Conservation (phyloP, 1,284 basidiomycete species). For the Fistulina hepatica region DNA sequence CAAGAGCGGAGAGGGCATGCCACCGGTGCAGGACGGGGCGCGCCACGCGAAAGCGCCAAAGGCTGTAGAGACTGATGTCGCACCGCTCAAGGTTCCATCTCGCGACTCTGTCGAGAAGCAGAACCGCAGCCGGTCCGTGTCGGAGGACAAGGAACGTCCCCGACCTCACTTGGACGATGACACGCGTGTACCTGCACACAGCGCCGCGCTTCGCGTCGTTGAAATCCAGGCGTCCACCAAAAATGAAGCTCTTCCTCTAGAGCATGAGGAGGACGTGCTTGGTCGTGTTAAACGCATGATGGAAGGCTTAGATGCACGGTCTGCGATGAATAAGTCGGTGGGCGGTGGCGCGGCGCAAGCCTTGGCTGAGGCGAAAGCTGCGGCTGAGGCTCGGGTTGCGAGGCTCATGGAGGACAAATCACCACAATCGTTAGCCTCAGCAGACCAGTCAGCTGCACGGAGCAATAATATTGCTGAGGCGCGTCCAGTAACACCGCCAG, state of each 20-base stretch:
- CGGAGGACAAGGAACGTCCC: constrained; percentile 1
- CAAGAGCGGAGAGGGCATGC: constrained; percentile 51
- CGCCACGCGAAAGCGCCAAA: constrained; percentile 41
- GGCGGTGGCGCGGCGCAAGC: constrained; percentile 46
- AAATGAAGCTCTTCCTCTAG: too few relatives aligned
- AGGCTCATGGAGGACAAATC: constrained; percentile 41
- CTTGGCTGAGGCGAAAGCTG: constrained; percentile 58
- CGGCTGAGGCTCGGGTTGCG: constrained; percentile 58
- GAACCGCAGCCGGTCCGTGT: constrained; percentile 9
- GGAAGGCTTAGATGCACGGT: constrained; percentile 50
- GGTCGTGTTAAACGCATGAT: constrained; percentile 58
- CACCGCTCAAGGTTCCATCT: constrained; percentile 23
- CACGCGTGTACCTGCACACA: too few relatives aligned
- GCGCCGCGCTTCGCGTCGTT: too few relatives aligned
- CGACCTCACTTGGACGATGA: constrained; percentile 4
- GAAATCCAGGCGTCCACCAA: too few relatives aligned
- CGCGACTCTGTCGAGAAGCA: too few relatives aligned
- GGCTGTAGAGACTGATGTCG: constrained; percentile 24
- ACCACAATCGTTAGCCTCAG: constrained; percentile 22
- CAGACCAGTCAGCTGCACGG: constrained; percentile 12
- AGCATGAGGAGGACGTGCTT: constrained; percentile 39
- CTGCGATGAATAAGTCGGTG: constrained; percentile 56
- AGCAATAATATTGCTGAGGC: constrained; percentile 4
- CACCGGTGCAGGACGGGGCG: constrained; percentile 26
- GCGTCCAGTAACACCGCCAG: not conserved